Base-by-base conservation (phyloP, 164 flowering plant species). In the Nelumbo lutea region DNA sequence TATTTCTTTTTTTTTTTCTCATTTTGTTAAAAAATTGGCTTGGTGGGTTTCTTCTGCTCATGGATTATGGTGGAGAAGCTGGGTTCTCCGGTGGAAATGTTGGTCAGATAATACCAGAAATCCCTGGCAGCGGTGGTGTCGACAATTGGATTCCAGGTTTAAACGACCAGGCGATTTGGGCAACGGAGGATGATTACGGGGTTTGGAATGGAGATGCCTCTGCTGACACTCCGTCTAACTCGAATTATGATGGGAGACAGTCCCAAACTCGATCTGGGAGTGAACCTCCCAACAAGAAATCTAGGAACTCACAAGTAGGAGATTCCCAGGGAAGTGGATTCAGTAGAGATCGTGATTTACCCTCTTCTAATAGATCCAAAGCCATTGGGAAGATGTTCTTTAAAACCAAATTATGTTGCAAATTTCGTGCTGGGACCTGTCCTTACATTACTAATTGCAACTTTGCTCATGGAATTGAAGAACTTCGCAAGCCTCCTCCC, bases 371-470 rank as follows among this genome's bases (percentile, higher is more conserved):
- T 62, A 77, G 90, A 61, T 83, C 93, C 2, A 92, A 91, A 64
- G 89, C 88, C 0, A 95, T 95, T 42, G 99, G 99, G 15, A 89
- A 85, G 62, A 95, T 95, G 99, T 95, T 95, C 68, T 95, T 84
- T 79, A 95, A 95, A 73, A 95, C 99, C 7, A 95, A 95, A 73
- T 79, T 95, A 0, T 95, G 99, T 70, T 95, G 96, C 85, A 95
- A 95, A 68, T 95, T 92, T 72, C 86, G 98, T 2, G 88, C 87
- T 0, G 98, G 98, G 61, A 85, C 90, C 56, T 94, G 98, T 74
- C 98, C 98, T 0, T 94, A 91, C 72, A 72, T 90, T n/a, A 90
- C 97, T 0, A 94, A 91, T 61, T 95, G 99, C 60, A 95, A 95
- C 69, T 95, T 95, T 74, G 98, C 99, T 45, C 99, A 95, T 70